Conservation (phyloP, 2,329 filamentous ascomycete genomes). For the Penicillium sp. region DNA sequence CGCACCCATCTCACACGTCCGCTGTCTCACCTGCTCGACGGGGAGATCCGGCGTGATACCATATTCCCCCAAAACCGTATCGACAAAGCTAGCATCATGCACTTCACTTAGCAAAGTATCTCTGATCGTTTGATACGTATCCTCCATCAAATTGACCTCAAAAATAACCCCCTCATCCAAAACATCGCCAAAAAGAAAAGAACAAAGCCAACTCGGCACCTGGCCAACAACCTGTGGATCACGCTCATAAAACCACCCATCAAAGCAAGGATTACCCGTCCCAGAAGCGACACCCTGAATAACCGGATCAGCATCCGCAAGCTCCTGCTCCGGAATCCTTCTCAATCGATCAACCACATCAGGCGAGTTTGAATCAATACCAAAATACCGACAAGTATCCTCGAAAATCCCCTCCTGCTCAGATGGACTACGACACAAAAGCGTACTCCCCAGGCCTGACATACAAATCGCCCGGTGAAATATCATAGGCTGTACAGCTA, state of each 20-base stretch:
- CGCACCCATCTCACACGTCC: conserved; percentile 7
- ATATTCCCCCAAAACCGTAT: conserved; percentile 6
- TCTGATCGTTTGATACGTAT: conserved; percentile 10
- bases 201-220: conserved; percentile 6
- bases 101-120: conserved; percentile 8
- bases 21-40: conserved; percentile 1
- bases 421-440: neutral
- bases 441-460: conserved; percentile 16
- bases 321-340: conserved; percentile 8
- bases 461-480: conserved; percentile 19
- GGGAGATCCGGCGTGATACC: conserved; percentile 6
- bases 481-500: conserved; percentile 14
- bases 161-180: conserved; percentile 18
- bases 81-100: conserved; percentile 6
- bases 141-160: conserved; percentile 6
- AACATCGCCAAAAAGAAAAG: conserved; percentile 14
- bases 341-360: conserved; percentile 15
- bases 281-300: conserved; percentile 14
- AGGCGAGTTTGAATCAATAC: conserved; percentile 2
- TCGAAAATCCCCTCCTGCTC: conserved; percentile 10
- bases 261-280: conserved; percentile 15
- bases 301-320: conserved; percentile 14
- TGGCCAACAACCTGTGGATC: conserved; percentile 3
- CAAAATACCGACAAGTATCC: conserved; percentile 12
- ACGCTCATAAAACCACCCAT: conserved; percentile 18